Percentiles rank a stretch among this genome's conserved stretches.
phyloP scores from a whole-genome alignment of 352 stramenopile genomes.

The Globisporangium mamillatum region DNA sequence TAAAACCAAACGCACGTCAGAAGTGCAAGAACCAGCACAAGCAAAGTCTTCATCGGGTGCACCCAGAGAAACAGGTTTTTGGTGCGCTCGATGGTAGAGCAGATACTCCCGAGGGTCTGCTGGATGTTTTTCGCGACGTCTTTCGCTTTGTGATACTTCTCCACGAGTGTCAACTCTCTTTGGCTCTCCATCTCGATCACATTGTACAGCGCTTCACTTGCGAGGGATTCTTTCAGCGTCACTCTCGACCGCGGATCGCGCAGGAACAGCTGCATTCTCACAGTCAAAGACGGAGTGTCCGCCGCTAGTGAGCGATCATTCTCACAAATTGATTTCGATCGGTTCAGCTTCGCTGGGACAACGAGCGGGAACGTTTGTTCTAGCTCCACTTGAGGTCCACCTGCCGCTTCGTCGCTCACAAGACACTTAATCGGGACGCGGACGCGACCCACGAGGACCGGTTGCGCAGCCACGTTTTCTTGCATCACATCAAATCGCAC shows the following conservation, averaged over 20 bases:
- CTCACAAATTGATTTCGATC: too few relatives aligned
- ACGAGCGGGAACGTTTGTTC: slow-evolving; percentile 22
- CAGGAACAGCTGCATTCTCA: slow-evolving; percentile 30
- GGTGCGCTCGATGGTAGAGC: slow-evolving; percentile 25
- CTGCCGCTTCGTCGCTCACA: slow-evolving; percentile 19
- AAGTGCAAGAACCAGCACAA: slow-evolving; percentile 18
- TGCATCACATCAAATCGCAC: slow-evolving; percentile 39
- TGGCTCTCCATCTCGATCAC: slow-evolving; percentile 35
- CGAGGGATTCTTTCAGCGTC: slow-evolving; percentile 27
- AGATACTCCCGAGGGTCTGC: slow-evolving; percentile 28
- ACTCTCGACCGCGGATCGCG: slow-evolving; percentile 22
- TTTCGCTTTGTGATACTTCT: slow-evolving; percentile 43
- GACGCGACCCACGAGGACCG: slow-evolving; percentile 22
- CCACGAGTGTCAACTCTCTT: slow-evolving; percentile 33
- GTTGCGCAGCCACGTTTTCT: slow-evolving; percentile 11
- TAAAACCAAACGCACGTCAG: slow-evolving; percentile 19
- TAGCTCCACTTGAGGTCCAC: slow-evolving; percentile 27
- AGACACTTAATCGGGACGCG: slow-evolving; percentile 27
- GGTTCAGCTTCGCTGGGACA: slow-evolving; percentile 8
- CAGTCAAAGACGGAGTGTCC: slow-evolving; percentile 18
- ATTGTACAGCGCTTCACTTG: slow-evolving; percentile 34
- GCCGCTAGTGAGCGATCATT: not conserved
- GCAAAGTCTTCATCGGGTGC: slow-evolving; percentile 34
- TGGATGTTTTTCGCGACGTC: slow-evolving; percentile 40
- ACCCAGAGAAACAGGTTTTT: slow-evolving; percentile 44